Percentiles rank a stretch among this genome's conserved stretches.
Evolutionary conservation across 73 alveolate species (phyloP).

Genomic region (Chromera velia): DNA sequence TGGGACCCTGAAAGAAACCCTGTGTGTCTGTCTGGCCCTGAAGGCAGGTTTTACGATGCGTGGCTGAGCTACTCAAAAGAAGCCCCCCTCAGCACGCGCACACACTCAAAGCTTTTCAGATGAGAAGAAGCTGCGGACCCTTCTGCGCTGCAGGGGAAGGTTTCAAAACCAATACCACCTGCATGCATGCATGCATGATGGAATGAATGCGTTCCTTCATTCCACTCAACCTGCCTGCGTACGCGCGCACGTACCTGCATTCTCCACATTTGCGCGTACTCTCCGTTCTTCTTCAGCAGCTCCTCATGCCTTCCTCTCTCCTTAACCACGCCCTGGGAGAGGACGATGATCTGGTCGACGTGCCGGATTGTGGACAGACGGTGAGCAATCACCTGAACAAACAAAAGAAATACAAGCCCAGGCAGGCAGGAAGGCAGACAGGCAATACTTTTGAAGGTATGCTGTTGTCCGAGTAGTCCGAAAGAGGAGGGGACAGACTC

Average conservation of each 20-base stretch:
- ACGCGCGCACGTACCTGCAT: background rate
- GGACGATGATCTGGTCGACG: slow-evolving; percentile 79
- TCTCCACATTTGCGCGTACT: slow-evolving; percentile 4
- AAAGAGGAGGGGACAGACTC: background rate
- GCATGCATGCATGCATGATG: background rate
- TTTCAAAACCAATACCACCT: background rate
- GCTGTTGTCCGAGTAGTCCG: background rate
- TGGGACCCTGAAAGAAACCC: too few species aligned
- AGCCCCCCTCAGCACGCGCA: background rate
- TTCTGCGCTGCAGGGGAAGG: background rate
- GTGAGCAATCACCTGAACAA: slow-evolving; percentile 70
- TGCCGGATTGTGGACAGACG: slow-evolving; percentile 76
- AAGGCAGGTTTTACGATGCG: too few species aligned
- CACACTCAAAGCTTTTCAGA: too few species aligned
- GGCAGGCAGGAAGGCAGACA: background rate
- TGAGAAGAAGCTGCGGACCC: too few species aligned
- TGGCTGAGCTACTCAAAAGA: too few species aligned
- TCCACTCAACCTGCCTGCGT: background rate
- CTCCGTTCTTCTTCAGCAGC: slow-evolving; percentile 11
- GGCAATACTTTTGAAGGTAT: background rate
- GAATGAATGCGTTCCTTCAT: background rate
- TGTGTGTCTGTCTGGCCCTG: too few species aligned
- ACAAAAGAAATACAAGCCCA: background rate
- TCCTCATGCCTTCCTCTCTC: slow-evolving; percentile 69
- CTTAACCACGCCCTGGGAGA: slow-evolving; percentile 66